Percentiles rank a stretch among this genome's conserved stretches.
These are phyloP conservation scores for Diutina mesorugosa DNA, from an alignment of 1,139 yeast species.

Conservation along the genomic window DNA sequence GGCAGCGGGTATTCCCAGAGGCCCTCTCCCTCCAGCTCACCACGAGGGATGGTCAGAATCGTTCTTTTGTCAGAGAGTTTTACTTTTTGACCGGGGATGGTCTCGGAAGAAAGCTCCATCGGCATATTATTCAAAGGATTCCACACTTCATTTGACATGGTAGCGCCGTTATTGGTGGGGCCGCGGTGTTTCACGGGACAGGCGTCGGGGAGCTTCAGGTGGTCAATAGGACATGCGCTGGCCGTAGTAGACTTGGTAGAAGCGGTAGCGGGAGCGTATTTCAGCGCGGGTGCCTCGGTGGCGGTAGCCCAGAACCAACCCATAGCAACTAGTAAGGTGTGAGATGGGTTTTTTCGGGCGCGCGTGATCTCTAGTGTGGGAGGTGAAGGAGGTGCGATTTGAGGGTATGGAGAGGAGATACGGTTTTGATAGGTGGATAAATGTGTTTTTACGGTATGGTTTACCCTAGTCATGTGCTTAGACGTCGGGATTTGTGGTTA, in stretches of 20 bases:
- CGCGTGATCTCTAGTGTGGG: too few species aligned
- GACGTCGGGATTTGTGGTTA: too few species aligned
- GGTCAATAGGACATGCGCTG: conserved; percentile 31
- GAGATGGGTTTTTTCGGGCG: not conserved
- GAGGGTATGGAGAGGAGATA: too few species aligned
- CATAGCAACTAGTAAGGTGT: conserved; percentile 25
- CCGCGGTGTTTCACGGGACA: conserved; percentile 11
- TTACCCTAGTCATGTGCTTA: too few species aligned
- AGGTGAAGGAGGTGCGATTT: too few species aligned
- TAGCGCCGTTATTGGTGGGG: not conserved
- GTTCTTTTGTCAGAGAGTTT: conserved; percentile 76
- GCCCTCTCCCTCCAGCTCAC: conserved; percentile 49
- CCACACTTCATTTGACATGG: conserved; percentile 17
- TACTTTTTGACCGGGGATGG: conserved; percentile 71
- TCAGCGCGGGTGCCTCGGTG: not conserved
- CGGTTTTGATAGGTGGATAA: too few species aligned
- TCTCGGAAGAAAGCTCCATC: conserved; percentile 44
- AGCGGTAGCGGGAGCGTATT: not conserved
- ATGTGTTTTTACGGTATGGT: too few species aligned
- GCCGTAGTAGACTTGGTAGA: conserved; percentile 1
- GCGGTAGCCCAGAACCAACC: conserved; percentile 74
- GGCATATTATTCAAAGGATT: conserved; percentile 93
- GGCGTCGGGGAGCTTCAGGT: conserved; percentile 12
- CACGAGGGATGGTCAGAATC: conserved; percentile 77
- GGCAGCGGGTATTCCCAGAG: conserved; percentile 99